phyloP scores from a whole-genome alignment of 192 early-diverging fungal species.

The Backusella mclennaniae region DNA sequence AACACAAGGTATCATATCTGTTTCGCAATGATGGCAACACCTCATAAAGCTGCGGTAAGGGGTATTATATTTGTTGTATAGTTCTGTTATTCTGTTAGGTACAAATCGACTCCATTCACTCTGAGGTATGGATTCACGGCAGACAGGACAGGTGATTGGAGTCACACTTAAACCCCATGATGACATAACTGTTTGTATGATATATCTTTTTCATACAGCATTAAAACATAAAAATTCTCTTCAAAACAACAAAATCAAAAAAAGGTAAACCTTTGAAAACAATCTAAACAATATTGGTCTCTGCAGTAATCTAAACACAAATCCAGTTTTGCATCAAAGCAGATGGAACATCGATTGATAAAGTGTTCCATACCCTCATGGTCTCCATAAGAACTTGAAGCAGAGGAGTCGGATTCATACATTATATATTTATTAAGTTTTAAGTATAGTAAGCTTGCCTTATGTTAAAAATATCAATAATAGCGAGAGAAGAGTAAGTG shows the following conservation, averaged over 20 bases:
- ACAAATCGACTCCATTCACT: constrained; percentile 59
- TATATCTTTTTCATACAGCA: constrained; percentile 34
- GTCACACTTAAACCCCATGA: constrained; percentile 61
- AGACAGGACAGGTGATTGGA: constrained; percentile 58
- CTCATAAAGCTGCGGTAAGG: constrained; percentile 52
- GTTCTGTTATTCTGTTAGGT: constrained; percentile 36
- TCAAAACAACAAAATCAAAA: constrained; percentile 4
- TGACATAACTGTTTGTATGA: constrained; percentile 53
- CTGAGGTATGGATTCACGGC: constrained; percentile 46
- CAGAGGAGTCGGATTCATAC: constrained; percentile 7
- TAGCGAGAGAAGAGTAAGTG: not conserved
- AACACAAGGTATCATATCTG: constrained; percentile 42
- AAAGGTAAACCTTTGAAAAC: constrained; percentile 21
- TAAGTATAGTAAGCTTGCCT: not conserved
- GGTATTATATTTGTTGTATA: constrained; percentile 52
- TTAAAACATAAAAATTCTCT: not conserved
- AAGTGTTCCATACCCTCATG: constrained; percentile 50
- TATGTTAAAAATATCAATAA: not conserved
- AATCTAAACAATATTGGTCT: constrained; percentile 57
- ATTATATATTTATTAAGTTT: not conserved
- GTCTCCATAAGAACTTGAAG: constrained; percentile 9
- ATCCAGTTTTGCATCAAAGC: constrained; percentile 56
- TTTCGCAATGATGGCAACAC: constrained; percentile 49
- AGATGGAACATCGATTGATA: constrained; percentile 56
- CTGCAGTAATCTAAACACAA: constrained; percentile 55